phyloP scores from a whole-genome alignment of 495 filamentous ascomycete species.

The Penicillium roqueforti region DNA sequence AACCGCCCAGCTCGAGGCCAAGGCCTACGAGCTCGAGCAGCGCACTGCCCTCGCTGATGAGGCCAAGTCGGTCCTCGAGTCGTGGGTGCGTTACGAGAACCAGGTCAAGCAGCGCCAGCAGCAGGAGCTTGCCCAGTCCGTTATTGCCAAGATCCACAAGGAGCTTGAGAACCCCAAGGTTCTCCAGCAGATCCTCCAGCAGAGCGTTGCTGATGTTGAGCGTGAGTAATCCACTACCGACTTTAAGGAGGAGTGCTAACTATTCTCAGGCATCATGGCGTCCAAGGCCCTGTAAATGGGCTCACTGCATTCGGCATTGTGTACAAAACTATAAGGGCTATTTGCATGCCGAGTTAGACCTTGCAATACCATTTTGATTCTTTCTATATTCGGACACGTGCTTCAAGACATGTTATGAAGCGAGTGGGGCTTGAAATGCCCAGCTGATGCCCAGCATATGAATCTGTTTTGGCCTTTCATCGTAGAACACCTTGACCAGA shows the following conservation, averaged over 20 bases:
- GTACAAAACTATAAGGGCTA: constrained; percentile 47
- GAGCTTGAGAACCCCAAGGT: constrained; percentile 95
- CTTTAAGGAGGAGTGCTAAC: constrained; percentile 23
- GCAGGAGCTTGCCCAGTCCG: constrained; percentile 82
- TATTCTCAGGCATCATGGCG: constrained; percentile 46
- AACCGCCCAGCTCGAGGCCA: constrained; percentile 89
- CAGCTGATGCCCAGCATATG: neutral
- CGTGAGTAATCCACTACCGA: constrained; percentile 57
- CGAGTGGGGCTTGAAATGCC: neutral
- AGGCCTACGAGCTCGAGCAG: constrained; percentile 97
- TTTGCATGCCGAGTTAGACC: constrained; percentile 42
- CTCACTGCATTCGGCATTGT: constrained; percentile 39
- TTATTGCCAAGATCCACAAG: constrained; percentile 97
- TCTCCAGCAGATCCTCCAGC: constrained; percentile 90
- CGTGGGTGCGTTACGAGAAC: constrained; percentile 96
- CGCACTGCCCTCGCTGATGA: constrained; percentile 81
- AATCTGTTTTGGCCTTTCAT: neutral
- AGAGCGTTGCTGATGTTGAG: constrained; percentile 93
- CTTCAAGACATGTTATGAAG: neutral
- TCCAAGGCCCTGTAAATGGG: constrained; percentile 51
- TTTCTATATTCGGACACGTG: constrained; percentile 2
- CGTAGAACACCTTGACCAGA: constrained; percentile 1
- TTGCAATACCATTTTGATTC: constrained; percentile 38
- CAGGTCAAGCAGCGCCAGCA: constrained; percentile 99
- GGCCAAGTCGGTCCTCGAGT: constrained; percentile 93